Percentiles rank a stretch among this genome's conserved stretches.
Conservation (phyloP, 257 asterid genomes). For the Solanum tarapatanum region DNA sequence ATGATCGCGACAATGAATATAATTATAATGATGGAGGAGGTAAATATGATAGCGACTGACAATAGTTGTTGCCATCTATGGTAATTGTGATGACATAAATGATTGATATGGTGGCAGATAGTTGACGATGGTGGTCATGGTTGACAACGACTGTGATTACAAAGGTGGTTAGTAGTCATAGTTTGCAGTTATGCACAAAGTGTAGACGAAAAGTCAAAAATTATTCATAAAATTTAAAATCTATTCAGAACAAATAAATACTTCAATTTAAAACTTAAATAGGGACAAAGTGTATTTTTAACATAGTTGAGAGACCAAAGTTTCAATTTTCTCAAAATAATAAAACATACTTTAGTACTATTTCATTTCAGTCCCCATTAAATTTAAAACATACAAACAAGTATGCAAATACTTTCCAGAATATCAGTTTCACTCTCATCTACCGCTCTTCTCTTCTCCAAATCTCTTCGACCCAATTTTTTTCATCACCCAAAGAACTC, state of each 20-base stretch:
- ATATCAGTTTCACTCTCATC: slow-evolving; percentile 16
- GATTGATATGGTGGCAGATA: neutral
- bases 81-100: neutral
- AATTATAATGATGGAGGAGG: too few relatives aligned
- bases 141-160: neutral
- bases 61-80: neutral
- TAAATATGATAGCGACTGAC: neutral
- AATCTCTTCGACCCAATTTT: slow-evolving; percentile 26
- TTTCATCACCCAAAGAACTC: slow-evolving; percentile 26
- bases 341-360: neutral
- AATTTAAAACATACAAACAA: neutral
- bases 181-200: too few relatives aligned
- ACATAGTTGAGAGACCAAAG: neutral
- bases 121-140: neutral
- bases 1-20: neutral
- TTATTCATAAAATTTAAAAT: too few relatives aligned
- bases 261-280: neutral
- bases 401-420: slow-evolving; percentile 14
- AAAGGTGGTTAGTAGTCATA: too few relatives aligned
- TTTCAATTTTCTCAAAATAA: neutral
- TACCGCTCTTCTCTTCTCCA: slow-evolving; percentile 1
- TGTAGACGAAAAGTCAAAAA: too few relatives aligned
- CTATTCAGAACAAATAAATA: neutral
- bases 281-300: neutral
- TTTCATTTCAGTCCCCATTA: neutral